phyloP scores from a whole-genome alignment of 805 yeast genomes.

The Cyberlindnera euphorbiiphila region DNA sequence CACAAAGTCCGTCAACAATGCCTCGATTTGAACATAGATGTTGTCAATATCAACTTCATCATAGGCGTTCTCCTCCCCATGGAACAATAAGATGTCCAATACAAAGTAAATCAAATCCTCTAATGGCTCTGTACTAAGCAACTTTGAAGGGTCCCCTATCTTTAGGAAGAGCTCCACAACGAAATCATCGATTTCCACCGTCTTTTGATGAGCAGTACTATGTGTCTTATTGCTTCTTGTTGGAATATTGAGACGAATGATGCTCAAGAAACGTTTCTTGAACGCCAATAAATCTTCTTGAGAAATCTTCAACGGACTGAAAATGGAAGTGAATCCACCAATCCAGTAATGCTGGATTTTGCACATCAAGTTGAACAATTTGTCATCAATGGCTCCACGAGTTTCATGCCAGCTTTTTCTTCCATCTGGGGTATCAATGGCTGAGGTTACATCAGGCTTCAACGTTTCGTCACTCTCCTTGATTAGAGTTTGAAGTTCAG shows the following conservation, averaged over 20 bases:
- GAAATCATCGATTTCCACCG: slow-evolving; percentile 39
- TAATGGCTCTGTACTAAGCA: slow-evolving; percentile 36
- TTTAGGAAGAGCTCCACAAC: slow-evolving; percentile 50
- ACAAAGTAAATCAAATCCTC: slow-evolving; percentile 65
- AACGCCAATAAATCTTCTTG: slow-evolving; percentile 31
- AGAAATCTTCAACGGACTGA: slow-evolving; percentile 36
- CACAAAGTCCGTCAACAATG: slow-evolving; percentile 37
- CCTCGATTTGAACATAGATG: slow-evolving; percentile 49
- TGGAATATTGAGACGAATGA: slow-evolving; percentile 46
- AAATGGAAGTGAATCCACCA: slow-evolving; percentile 70
- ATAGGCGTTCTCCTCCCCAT: slow-evolving; percentile 61
- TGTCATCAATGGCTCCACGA: slow-evolving; percentile 57
- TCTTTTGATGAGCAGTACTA: slow-evolving; percentile 12
- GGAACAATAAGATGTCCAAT: slow-evolving; percentile 54
- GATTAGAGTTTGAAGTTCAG: slow-evolving; percentile 50
- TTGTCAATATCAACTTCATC: slow-evolving; percentile 61
- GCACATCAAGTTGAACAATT: slow-evolving; percentile 48
- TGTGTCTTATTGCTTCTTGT: slow-evolving; percentile 41
- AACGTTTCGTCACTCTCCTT: slow-evolving; percentile 60
- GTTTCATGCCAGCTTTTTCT: slow-evolving; percentile 75
- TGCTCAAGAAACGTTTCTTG: slow-evolving; percentile 33
- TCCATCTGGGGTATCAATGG: slow-evolving; percentile 52
- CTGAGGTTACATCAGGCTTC: slow-evolving; percentile 45
- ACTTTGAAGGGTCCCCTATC: slow-evolving; percentile 36
- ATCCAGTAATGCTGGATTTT: slow-evolving; percentile 66